Evolutionary conservation across 495 filamentous ascomycete genomes (phyloP), one percentile per base, ranked within the genome.

Genomic region (Talaromyces thailandensis): DNA sequence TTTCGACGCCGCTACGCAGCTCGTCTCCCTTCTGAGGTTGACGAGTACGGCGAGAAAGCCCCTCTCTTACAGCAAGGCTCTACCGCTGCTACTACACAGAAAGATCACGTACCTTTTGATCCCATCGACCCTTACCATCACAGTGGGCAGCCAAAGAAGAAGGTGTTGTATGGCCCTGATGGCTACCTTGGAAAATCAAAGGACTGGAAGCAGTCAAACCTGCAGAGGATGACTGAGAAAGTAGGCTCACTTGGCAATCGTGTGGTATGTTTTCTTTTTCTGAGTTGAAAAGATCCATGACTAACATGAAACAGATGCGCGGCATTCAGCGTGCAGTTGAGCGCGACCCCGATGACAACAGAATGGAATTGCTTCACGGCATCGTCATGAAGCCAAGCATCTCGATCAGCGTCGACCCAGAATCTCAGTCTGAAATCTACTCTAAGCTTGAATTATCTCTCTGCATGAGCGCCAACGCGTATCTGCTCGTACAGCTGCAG

Each of bases 371-470:
- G 16, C 25, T 61, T 31, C 40, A 61, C 26, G 59, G 59, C 40
- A 65, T 65, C 29, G 60, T 63, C 2, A 60, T 64, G 43, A 65
- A 63, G 14, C 62, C 72, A 16, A 72, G 64, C 23, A 65, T 80
- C 18, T 68, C 71, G 1, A 72, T 83, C 60, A 84, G 82, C 5
- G 58, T 86, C 43, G 68, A 69, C 56, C 70, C 76, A 14, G 64
- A 65, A 0, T 65, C 72, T 24, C 83, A 86, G 64, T 76, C 80
- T 1, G 78, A 76, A 62, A 67, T 85, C 3, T 85, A 82, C 64
- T 78, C 77, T 26, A 77, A 83, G 37, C 64, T 85, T 26, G 84
- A 86, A 63, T 70, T 81, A 45, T 81, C 84, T 77, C 74, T 86
- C 50, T 75, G 74, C 64, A 69, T 72, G 35, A 77, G 71, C 2